These are phyloP conservation scores for Gynandropsis gynandra DNA, from an alignment of 345 rosid species.

Conservation along the genomic window DNA sequence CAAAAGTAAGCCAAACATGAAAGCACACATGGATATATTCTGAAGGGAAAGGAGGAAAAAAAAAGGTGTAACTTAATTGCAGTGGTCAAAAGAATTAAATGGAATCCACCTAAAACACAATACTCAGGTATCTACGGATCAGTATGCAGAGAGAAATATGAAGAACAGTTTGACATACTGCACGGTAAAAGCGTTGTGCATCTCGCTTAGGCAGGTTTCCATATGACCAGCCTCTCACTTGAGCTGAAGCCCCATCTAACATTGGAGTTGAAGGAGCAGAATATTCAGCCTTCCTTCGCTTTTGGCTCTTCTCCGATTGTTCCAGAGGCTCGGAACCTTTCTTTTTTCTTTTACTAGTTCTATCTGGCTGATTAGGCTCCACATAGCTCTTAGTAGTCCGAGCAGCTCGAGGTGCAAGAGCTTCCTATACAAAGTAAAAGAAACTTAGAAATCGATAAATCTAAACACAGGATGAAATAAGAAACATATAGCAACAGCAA, in stretches of 20 bases:
- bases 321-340: conserved; percentile 65
- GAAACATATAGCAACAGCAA: neutral
- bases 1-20: conserved; percentile 4
- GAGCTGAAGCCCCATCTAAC: conserved; percentile 90
- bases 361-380: conserved; percentile 65
- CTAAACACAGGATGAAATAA: neutral
- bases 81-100: too few species aligned
- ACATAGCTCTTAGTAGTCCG: conserved; percentile 86
- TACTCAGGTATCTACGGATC: neutral
- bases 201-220: conserved; percentile 97
- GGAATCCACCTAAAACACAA: neutral
- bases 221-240: conserved; percentile 95
- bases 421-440: conserved; percentile 46
- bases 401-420: conserved; percentile 95
- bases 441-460: conserved; percentile 16
- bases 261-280: conserved; percentile 54
- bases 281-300: conserved; percentile 78
- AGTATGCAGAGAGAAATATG: conserved; percentile 4
- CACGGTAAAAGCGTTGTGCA: conserved; percentile 87
- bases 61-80: too few species aligned
- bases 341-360: conserved; percentile 81
- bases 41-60: neutral
- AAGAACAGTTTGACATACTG: conserved; percentile 39
- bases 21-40: neutral
- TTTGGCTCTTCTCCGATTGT: conserved; percentile 55